These are phyloP conservation scores for Mycena sanguinolenta DNA, from an alignment of 768 basidiomycete species.

Conservation along the genomic window DNA sequence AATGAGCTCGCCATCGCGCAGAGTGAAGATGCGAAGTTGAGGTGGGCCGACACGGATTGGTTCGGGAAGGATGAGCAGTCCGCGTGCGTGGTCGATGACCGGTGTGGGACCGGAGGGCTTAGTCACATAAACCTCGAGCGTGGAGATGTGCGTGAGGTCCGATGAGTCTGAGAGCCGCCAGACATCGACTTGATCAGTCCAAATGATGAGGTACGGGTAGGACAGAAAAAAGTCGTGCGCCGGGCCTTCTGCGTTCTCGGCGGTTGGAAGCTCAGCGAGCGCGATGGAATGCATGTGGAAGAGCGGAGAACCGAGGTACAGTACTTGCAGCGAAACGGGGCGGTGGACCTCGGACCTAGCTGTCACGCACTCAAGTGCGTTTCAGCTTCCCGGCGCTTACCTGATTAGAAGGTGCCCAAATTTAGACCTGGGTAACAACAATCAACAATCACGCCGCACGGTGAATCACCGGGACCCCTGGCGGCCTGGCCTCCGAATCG, in stretches of 20 bases:
- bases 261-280: constrained; percentile 26
- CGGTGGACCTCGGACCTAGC: not conserved
- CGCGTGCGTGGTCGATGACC: constrained; percentile 23
- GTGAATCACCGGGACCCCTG: too few species aligned
- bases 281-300: constrained; percentile 25
- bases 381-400: too few species aligned
- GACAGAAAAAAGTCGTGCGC: constrained; percentile 22
- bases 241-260: constrained; percentile 22
- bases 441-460: too few species aligned
- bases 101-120: constrained; percentile 16
- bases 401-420: too few species aligned
- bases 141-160: constrained; percentile 18
- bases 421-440: too few species aligned
- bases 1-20: constrained; percentile 15
- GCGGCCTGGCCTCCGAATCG: too few species aligned
- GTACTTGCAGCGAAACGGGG: not conserved
- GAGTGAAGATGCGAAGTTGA: constrained; percentile 20
- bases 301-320: not conserved
- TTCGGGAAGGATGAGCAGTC: constrained; percentile 26
- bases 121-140: constrained; percentile 14
- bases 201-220: constrained; percentile 26
- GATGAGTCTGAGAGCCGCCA: constrained; percentile 23
- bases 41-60: constrained; percentile 17
- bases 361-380: not conserved
- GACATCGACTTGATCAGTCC: constrained; percentile 30